Evolutionary conservation across 2,329 filamentous ascomycete genomes (phyloP), one percentile per base, ranked within the genome.

Genomic region (Ascosphaera aggregata): DNA sequence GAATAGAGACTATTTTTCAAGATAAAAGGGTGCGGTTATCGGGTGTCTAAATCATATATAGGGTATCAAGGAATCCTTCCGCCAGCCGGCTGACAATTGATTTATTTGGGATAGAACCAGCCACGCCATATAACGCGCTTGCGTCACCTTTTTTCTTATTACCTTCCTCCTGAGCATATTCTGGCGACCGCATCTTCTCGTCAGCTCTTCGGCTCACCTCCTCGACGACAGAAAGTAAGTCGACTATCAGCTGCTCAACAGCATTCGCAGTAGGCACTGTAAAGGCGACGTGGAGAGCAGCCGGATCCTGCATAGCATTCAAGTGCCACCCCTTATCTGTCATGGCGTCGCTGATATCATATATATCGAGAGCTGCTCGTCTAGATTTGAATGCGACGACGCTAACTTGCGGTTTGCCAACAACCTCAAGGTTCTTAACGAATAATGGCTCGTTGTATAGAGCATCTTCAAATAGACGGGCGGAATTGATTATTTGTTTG

Each of bases 91-190:
- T 80, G 22, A 98, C 84, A 24, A 98, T 76, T 47, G 79, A 82
- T 69, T 95, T 95, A 55, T 98, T 91, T 1, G 89, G 89, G 56
- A 98, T 59, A 51, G 80, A 91, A 4, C 89, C 89, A 0, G 89
- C 89, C 41, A 98, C 85, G 40, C 89, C 89, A 58, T 98, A 98
- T 44, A 98, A 61, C 3, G 85, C 85, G 1, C 82, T 80, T 11
- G 81, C 74, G 54, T 93, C 80, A 2, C 61, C 73, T 4, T 63
- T 65, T 45, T 67, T 66, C 39, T 59, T 61, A 4, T 59, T 53
- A 7, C 13, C 22, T 27, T 27, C 22, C 22, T 27, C 22, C 22
- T 27, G 22, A 7, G 22, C 7, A 13, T 7, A 27, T 27, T 13
- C 22, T 7, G 22, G 22, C 22, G 22, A 27, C 7, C 7, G 7